Evolutionary conservation across 768 basidiomycete genomes (phyloP), one percentile per base, ranked within the genome.

Genomic region (Candolleomyces efflorescens): DNA sequence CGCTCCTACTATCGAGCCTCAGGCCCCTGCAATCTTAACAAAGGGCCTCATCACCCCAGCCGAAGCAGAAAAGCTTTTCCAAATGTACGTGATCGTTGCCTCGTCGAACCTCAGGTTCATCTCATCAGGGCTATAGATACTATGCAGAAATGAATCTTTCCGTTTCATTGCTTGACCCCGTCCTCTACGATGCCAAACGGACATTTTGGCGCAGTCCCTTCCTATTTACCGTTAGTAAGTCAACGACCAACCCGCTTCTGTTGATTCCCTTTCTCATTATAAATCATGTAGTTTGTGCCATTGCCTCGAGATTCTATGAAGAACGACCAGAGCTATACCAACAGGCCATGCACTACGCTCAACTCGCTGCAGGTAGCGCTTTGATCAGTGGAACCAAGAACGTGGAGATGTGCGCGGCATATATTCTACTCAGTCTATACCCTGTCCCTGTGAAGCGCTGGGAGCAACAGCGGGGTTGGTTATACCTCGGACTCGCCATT

Each of bases 391-490:
- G 90, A 2, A 80, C 80, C 53, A 92, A 93, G 71, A 85, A 82
- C 54, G 87, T 96, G 24, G 94, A 97, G 65, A 84, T 90, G 69
- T 86, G 85, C 50, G 86, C 89, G 46, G 94, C 88, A 17, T 98
- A 93, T 67, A 84, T 92, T 56, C 73, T 91, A 22, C 74, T 92
- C 62, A 85, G 89, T 67, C 70, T 98, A 63, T 88, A 89, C 71
- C 84, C 86, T 55, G 78, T 90, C 0, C 90, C 90, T 1, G 79
- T 85, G 0, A 81, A 83, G 51, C 82, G 85, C 27, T 94, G 92
- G 87, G 92, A 94, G 65, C 92, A 96, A 62, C 92, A 96, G 65
- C 80, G 92, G 24, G 87, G 87, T 53, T 97, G 92, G 90, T 70
- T 95, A 49, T 93, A 90, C 69, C 85, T 95, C 20, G 94, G 94